These are phyloP conservation scores for Cryphonectria naterciae DNA, from an alignment of 2,329 filamentous ascomycete genomes.

Conservation along the genomic window DNA sequence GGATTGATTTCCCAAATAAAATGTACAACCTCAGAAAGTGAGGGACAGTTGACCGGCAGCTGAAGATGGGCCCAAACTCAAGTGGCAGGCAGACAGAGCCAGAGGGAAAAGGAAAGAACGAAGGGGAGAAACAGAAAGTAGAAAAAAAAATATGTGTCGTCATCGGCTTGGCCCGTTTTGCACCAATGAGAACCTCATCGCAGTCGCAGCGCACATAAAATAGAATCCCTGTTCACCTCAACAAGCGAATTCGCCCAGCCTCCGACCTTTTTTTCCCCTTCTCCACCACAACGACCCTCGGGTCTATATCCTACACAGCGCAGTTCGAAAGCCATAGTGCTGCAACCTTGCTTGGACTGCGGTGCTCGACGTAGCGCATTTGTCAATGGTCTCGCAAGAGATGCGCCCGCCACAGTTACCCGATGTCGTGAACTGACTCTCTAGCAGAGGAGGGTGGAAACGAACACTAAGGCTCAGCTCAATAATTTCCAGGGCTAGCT, in stretches of 20 bases:
- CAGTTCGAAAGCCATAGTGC: not conserved
- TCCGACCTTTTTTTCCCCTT: not conserved
- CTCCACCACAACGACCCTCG: not conserved
- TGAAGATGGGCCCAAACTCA: not conserved
- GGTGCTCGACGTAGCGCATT: conserved; percentile 1
- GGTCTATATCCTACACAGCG: too few species aligned
- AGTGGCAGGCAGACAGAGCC: too few species aligned
- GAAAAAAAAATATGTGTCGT: not conserved
- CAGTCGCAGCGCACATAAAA: not conserved
- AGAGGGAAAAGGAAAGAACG: too few species aligned
- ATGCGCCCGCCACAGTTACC: not conserved
- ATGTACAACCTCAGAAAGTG: not conserved
- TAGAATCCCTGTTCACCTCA: not conserved
- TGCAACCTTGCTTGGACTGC: not conserved
- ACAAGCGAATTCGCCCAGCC: not conserved
- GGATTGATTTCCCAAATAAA: not conserved
- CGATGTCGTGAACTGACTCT: too few species aligned
- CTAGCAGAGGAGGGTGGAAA: too few species aligned
- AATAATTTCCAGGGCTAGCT: too few species aligned
- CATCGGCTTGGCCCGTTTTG: conserved; percentile 5
- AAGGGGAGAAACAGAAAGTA: too few species aligned
- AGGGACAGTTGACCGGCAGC: not conserved
- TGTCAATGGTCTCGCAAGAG: not conserved
- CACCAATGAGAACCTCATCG: conserved; percentile 5
- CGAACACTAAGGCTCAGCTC: too few species aligned